These are phyloP conservation scores for Stropharia rugosoannulata DNA, from an alignment of 768 basidiomycete species.

Conservation along the genomic window DNA sequence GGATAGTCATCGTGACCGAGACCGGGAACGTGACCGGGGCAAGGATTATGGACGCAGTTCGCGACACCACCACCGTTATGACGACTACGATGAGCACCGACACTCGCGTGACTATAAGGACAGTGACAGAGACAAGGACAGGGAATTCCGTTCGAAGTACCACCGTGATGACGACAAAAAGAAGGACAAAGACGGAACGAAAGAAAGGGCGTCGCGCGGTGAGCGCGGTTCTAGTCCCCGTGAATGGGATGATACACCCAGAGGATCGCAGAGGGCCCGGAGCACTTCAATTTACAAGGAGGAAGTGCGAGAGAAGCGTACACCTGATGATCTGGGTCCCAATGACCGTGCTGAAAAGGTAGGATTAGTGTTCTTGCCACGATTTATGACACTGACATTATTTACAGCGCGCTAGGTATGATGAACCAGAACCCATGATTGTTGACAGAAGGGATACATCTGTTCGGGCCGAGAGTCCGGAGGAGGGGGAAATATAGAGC, in stretches of 20 bases:
- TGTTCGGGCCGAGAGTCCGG: slow-evolving; percentile 73
- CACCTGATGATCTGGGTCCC: slow-evolving; percentile 46
- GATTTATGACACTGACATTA: slow-evolving; percentile 13
- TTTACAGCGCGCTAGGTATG: slow-evolving; percentile 52
- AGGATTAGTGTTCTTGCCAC: slow-evolving; percentile 12
- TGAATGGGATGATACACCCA: slow-evolving; percentile 52
- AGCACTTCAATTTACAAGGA: slow-evolving; percentile 39
- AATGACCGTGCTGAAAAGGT: slow-evolving; percentile 72
- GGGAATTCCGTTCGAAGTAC: slow-evolving; percentile 45
- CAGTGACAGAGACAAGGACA: slow-evolving; percentile 39
- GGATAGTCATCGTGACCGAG: slow-evolving; percentile 29
- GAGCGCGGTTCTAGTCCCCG: slow-evolving; percentile 37
- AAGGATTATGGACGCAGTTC: slow-evolving; percentile 41
- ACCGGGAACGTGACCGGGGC: slow-evolving; percentile 34
- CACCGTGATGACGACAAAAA: slow-evolving; percentile 53
- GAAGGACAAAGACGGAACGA: slow-evolving; percentile 47
- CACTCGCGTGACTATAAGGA: slow-evolving; percentile 41
- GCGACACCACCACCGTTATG: slow-evolving; percentile 47
- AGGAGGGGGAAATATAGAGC: slow-evolving; percentile 79
- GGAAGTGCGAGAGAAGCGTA: slow-evolving; percentile 54
- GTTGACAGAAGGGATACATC: slow-evolving; percentile 40
- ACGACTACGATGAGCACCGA: slow-evolving; percentile 46
- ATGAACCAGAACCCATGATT: slow-evolving; percentile 44
- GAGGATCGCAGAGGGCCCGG: slow-evolving; percentile 31
- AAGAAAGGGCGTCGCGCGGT: slow-evolving; percentile 34